Conservation (phyloP, 306 rosid species). For the Alnus glutinosa region DNA sequence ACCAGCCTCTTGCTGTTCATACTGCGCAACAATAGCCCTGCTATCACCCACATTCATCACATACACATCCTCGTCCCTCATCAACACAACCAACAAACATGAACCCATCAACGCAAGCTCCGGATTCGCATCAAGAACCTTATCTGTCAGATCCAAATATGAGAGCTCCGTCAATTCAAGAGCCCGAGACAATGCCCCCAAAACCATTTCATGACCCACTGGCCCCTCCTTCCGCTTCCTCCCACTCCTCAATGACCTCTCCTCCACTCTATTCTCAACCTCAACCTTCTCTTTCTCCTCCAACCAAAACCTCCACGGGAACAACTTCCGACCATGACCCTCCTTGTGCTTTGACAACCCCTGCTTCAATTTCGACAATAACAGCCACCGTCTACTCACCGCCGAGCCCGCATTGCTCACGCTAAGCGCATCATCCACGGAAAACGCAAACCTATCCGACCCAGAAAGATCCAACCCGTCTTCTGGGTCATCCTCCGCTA, state of each 20-base stretch:
- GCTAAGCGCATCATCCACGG: slow-evolving; percentile 80
- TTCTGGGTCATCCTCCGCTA: slow-evolving; percentile 75
- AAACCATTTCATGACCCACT: slow-evolving; percentile 68
- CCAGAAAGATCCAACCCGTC: slow-evolving; percentile 93
- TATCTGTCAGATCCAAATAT: slow-evolving; percentile 84
- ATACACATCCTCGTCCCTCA: slow-evolving; percentile 93
- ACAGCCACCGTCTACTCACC: slow-evolving; percentile 69
- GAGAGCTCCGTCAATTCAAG: slow-evolving; percentile 72
- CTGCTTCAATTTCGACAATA: slow-evolving; percentile 71
- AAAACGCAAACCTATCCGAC: slow-evolving; percentile 90
- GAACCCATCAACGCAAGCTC: slow-evolving; percentile 95
- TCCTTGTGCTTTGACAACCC: slow-evolving; percentile 83
- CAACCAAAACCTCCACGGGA: slow-evolving; percentile 66
- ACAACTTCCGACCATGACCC: slow-evolving; percentile 51
- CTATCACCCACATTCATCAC: slow-evolving; percentile 99
- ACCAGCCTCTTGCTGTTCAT: slow-evolving; percentile 54
- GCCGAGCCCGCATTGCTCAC: slow-evolving; percentile 82
- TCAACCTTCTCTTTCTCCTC: slow-evolving; percentile 73
- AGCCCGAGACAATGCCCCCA: slow-evolving; percentile 77
- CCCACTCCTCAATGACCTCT: slow-evolving; percentile 44
- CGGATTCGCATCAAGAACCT: slow-evolving; percentile 72
- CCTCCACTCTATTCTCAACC: slow-evolving; percentile 54
- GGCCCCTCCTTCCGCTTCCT: slow-evolving; percentile 80
- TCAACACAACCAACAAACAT: slow-evolving; percentile 73
- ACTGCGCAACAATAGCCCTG: slow-evolving; percentile 77